phyloP scores from a whole-genome alignment of 192 early-diverging fungal genomes.

The Coemansia sp. region DNA sequence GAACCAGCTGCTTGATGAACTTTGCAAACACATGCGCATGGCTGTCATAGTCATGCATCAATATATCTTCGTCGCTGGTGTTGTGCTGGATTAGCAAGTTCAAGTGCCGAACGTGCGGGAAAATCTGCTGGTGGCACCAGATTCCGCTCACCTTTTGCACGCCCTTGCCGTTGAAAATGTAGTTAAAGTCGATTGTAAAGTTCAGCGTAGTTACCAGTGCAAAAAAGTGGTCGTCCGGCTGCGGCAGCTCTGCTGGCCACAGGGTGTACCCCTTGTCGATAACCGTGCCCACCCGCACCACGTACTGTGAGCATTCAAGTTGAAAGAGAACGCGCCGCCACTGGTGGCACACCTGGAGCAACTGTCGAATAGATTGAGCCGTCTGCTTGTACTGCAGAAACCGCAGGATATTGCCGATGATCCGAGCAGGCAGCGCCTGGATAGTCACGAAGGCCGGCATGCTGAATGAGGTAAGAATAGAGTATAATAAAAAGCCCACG shows the following conservation, averaged over 20 bases:
- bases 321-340: neutral
- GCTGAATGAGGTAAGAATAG: no score
- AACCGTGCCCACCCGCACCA: neutral
- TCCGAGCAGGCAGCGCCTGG: neutral
- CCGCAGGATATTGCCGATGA: neutral
- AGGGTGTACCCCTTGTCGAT: neutral
- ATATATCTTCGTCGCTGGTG: neutral
- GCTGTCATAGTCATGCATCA: constrained; percentile 15
- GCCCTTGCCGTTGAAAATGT: constrained; percentile 17
- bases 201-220: neutral
- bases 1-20: constrained; percentile 4
- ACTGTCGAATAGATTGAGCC: neutral
- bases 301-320: neutral
- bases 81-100: neutral
- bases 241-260: constrained; percentile 3
- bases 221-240: neutral
- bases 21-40: constrained; percentile 7
- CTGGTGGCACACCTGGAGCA: neutral
- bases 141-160: neutral
- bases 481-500: no score
- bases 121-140: neutral
- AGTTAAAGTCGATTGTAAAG: constrained; percentile 8
- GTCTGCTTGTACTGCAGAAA: neutral
- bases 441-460: neutral
- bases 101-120: neutral